These are phyloP conservation scores for Purpureocillium lavendulum DNA, from an alignment of 2,329 filamentous ascomycete genomes.

Conservation along the genomic window DNA sequence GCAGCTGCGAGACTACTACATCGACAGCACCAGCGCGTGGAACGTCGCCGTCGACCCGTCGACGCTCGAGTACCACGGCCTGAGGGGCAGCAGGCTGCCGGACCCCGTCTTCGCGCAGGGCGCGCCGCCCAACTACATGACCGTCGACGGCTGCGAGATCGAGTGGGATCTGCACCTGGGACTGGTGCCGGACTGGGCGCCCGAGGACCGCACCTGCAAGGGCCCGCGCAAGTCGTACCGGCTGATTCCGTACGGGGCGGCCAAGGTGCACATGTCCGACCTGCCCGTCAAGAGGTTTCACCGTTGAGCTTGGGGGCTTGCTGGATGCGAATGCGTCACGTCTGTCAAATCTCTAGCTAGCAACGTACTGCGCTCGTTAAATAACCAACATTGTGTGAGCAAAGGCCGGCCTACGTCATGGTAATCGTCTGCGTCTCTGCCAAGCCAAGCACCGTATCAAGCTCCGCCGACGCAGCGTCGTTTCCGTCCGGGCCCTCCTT, in stretches of 20 bases:
- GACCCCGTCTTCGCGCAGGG: slow-evolving; percentile 16
- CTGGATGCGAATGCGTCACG: too few relatives aligned
- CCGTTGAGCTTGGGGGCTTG: too few relatives aligned
- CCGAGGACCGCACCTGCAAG: slow-evolving; percentile 9
- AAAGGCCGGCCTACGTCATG: not conserved
- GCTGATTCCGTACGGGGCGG: slow-evolving; percentile 36
- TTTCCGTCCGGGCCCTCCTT: too few relatives aligned
- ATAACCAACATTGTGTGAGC: too few relatives aligned
- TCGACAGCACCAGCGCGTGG: slow-evolving; percentile 21
- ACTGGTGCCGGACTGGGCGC: slow-evolving; percentile 20
- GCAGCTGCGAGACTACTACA: slow-evolving; percentile 20
- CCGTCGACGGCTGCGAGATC: slow-evolving; percentile 28
- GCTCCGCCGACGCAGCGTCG: too few relatives aligned
- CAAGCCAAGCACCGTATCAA: not conserved
- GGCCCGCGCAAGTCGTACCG: slow-evolving; percentile 20
- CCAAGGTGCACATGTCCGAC: slow-evolving; percentile 33
- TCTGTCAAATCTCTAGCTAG: too few relatives aligned
- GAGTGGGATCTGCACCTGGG: slow-evolving; percentile 20
- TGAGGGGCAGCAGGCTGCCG: slow-evolving; percentile 14
- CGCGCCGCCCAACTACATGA: slow-evolving; percentile 25
- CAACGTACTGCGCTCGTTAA: too few relatives aligned
- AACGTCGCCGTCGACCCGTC: slow-evolving; percentile 19
- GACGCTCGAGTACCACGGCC: slow-evolving; percentile 14
- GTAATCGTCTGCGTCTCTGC: not conserved
- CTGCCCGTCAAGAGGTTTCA: slow-evolving; percentile 10